Percentiles rank a stretch among this genome's conserved stretches.
phyloP scores from a whole-genome alignment of 2,329 filamentous ascomycete species.

The Stemphylium vesicarium region DNA sequence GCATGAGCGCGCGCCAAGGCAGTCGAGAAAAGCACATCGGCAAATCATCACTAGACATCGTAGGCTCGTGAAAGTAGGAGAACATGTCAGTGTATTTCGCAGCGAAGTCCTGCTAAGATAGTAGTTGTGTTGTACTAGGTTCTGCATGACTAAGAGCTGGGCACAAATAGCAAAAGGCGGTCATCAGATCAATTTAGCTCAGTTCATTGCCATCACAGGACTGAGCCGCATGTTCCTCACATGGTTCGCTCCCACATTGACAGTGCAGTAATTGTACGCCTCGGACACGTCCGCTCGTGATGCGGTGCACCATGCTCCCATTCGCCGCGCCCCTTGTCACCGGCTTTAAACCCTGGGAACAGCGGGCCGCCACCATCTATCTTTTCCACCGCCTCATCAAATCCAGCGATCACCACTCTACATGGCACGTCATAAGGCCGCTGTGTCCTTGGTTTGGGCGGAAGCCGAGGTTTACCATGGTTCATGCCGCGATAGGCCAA shows the following conservation, averaged over 20 bases:
- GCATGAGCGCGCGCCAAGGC: not conserved
- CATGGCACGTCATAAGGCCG: slow-evolving; percentile 18
- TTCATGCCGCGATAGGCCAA: slow-evolving; percentile 24
- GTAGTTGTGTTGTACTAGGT: not conserved
- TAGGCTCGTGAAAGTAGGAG: not conserved
- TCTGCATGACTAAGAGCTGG: not conserved
- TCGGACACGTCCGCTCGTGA: slow-evolving; percentile 15
- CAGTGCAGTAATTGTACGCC: slow-evolving; percentile 20
- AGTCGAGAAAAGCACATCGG: not conserved
- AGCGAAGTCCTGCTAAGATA: not conserved
- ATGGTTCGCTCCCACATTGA: slow-evolving; percentile 9
- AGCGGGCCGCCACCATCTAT: slow-evolving; percentile 41
- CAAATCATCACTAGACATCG: not conserved
- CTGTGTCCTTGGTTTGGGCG: slow-evolving; percentile 3
- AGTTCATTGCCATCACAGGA: slow-evolving; percentile 5
- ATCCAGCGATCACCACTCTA: slow-evolving; percentile 33
- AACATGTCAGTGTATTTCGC: not conserved
- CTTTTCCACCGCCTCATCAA: slow-evolving; percentile 33
- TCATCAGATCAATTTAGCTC: not conserved
- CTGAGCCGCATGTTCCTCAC: slow-evolving; percentile 23
- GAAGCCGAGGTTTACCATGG: slow-evolving; percentile 6
- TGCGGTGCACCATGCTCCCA: slow-evolving; percentile 24
- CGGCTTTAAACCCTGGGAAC: slow-evolving; percentile 35
- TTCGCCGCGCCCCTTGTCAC: slow-evolving; percentile 33
- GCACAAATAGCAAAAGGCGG: not conserved